Conservation (phyloP, 208 protist species). For the Herpetomonas tarakana region DNA sequence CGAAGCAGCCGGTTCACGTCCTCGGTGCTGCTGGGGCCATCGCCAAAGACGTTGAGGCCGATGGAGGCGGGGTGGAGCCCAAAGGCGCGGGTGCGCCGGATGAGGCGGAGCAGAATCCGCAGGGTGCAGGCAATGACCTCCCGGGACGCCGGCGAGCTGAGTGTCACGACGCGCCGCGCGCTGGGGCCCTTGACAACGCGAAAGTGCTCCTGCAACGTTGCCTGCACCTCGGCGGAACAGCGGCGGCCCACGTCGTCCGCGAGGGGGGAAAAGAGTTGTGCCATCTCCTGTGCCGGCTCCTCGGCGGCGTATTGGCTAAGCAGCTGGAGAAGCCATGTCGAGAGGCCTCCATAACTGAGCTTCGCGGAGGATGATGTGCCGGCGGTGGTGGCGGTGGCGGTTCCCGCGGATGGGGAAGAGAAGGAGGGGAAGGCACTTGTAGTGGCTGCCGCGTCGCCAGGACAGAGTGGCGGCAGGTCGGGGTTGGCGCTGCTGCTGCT, state of each 20-base stretch:
- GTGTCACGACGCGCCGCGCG: conserved; percentile 57
- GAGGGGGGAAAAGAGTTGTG: conserved; percentile 70
- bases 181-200: conserved; percentile 62
- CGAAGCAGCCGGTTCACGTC: conserved; percentile 12
- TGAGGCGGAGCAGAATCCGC: conserved; percentile 64
- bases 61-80: conserved; percentile 68
- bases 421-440: background rate
- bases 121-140: conserved; percentile 50
- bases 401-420: background rate
- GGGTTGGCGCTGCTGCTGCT: background rate
- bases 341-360: conserved; percentile 32
- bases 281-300: conserved; percentile 17
- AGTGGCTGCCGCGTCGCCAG: no score
- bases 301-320: conserved; percentile 55
- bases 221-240: conserved; percentile 61
- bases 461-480: background rate
- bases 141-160: conserved; percentile 46
- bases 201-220: conserved; percentile 63
- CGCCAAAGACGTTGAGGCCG: conserved; percentile 26
- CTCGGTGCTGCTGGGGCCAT: conserved; percentile 2
- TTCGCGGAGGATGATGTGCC: no score
- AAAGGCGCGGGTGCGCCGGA: conserved; percentile 62
- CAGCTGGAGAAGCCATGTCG: conserved; percentile 56
- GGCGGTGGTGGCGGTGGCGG: background rate
- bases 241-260: conserved; percentile 74